Conservation (phyloP, 1,139 yeast species). For the Nakaseomyces nivariensis region DNA sequence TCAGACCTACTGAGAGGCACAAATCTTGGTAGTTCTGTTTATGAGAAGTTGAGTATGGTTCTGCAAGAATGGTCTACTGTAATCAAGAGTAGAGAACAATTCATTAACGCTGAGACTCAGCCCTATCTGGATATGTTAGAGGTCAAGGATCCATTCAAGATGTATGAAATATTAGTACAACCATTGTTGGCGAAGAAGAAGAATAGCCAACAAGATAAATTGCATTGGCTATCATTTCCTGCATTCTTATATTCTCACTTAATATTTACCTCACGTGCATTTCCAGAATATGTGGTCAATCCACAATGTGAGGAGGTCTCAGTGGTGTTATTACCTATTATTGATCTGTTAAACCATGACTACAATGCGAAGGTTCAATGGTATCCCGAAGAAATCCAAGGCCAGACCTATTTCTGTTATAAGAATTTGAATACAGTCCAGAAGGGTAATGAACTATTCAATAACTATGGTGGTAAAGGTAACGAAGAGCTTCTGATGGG, state of each 20-base stretch:
- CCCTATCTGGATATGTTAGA: slow-evolving; percentile 7
- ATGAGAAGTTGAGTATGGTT: slow-evolving; percentile 25
- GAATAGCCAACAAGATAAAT: not conserved
- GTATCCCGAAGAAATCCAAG: slow-evolving; percentile 32
- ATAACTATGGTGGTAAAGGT: slow-evolving; percentile 81
- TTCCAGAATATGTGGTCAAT: slow-evolving; percentile 49
- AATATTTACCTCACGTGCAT: slow-evolving; percentile 67
- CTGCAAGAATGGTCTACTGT: slow-evolving; percentile 27
- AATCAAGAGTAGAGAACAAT: slow-evolving; percentile 3
- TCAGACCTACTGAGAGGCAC: slow-evolving; percentile 46
- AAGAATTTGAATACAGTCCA: slow-evolving; percentile 15
- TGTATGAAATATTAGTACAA: slow-evolving; percentile 7
- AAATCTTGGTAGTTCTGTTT: slow-evolving; percentile 37
- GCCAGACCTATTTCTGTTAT: slow-evolving; percentile 15
- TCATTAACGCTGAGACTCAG: not conserved
- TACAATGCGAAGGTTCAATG: slow-evolving; percentile 55
- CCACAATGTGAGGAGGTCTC: slow-evolving; percentile 27
- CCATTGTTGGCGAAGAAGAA: not conserved
- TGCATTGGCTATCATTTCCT: slow-evolving; percentile 52
- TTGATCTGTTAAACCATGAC: slow-evolving; percentile 69
- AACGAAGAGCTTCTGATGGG: slow-evolving; percentile 56
- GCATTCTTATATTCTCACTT: slow-evolving; percentile 67
- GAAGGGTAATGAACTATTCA: slow-evolving; percentile 46
- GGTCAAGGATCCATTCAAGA: slow-evolving; percentile 4
- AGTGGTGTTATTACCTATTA: slow-evolving; percentile 62